Base-by-base conservation (phyloP, 2,329 filamentous ascomycete species). In the Calonectria hawksworthii region DNA sequence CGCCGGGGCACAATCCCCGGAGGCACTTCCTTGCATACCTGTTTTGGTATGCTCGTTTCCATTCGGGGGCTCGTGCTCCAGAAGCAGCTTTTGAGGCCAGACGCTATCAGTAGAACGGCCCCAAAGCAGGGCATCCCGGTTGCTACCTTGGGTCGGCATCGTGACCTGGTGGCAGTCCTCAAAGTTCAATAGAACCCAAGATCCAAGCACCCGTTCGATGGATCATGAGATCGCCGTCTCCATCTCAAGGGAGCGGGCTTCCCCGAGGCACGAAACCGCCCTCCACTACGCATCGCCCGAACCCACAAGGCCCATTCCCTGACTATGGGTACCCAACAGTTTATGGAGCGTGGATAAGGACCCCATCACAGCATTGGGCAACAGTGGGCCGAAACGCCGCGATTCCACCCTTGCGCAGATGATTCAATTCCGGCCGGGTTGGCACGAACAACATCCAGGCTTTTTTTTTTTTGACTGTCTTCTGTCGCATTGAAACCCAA, bases 401-500 rank as follows among this genome's bases (percentile, higher is more conserved):
- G 28, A 52, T 59, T 56, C 59, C 26, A 36, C 30, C 71, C 66
- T 32, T 16, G 10, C 51, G 23, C 65, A 16, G 3, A 30, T 23
- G 11, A 32, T 64, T 26, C 36, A 41, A 28, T 41, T 63, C 18
- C 32, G 26, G 26, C 56, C 44, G 18, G 68, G 26, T 66, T 38
- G 34, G 68, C 47, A 50, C 50, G 28, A 56, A n/a, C 59, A 34
- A 50, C 65, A 56, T 59, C 9, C 54, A 63, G 18, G 50, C 30
- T 44, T 23, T 70, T 70, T 44, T 23, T 70, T 70, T 73, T 56
- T 56, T 59, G 6, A 26, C 32, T 66, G 32, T 41, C 23, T 38
- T 38, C 52, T 30, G 32, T 70, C 50, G 36, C 38, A 73, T 73
- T 61, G 67, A 70, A 73, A 67, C 72, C 66, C 66, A 70, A 73